Conservation (phyloP, 2,329 filamentous ascomycete genomes). For the Cryphonectria carpinicola region DNA sequence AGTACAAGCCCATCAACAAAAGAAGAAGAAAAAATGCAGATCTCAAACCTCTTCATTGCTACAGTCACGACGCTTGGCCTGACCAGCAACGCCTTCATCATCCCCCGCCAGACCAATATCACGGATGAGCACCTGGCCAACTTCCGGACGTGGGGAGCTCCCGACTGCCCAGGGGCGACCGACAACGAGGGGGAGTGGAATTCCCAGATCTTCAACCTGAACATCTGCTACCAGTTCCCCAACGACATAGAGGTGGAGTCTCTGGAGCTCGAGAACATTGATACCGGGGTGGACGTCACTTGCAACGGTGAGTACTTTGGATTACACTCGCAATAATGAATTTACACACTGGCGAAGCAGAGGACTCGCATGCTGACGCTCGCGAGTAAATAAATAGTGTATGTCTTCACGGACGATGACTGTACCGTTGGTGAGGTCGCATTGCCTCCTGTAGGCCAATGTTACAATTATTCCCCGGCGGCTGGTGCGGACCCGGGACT, state of each 20-base stretch:
- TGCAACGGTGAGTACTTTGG: constrained; percentile 7
- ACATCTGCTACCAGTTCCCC: constrained; percentile 16
- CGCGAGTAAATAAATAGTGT: constrained; percentile 2
- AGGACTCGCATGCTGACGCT: background rate
- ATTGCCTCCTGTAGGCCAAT: constrained; percentile 3
- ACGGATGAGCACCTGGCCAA: constrained; percentile 12
- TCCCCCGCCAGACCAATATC: constrained; percentile 7
- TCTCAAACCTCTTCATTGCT: constrained; percentile 8
- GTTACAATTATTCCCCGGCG: constrained; percentile 5
- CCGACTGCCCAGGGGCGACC: constrained; percentile 2
- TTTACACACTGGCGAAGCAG: background rate
- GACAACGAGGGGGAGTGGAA: constrained; percentile 14
- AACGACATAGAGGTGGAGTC: constrained; percentile 2
- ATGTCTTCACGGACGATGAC: constrained; percentile 9
- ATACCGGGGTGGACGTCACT: background rate
- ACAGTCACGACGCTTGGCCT: background rate
- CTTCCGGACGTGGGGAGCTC: constrained; percentile 14
- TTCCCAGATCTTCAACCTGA: constrained; percentile 5
- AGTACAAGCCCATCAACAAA: background rate
- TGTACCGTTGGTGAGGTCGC: background rate
- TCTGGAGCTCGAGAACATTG: constrained; percentile 8
- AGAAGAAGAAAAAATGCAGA: background rate
- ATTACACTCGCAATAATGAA: background rate
- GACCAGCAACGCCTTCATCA: background rate
- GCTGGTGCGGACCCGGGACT: constrained; percentile 4